Evolutionary conservation across 2,329 filamentous ascomycete genomes (phyloP).

Genomic region (Passalora sequoiae): DNA sequence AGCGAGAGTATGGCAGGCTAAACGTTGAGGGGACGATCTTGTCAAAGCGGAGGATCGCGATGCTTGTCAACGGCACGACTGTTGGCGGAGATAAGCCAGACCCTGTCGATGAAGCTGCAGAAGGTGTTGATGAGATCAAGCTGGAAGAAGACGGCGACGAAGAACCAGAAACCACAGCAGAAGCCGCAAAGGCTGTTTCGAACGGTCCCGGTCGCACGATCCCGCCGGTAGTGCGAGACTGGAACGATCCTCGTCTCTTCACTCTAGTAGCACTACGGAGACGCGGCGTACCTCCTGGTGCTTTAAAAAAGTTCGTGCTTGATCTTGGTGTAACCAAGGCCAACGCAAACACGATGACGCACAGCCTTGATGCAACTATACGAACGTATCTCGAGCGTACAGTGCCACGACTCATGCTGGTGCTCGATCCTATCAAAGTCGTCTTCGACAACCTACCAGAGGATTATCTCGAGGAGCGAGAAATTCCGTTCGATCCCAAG

Average conservation of each 20-base stretch:
- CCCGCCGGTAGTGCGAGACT: constrained; percentile 64
- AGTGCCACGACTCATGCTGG: constrained; percentile 82
- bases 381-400: constrained; percentile 81
- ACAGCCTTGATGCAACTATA: constrained; percentile 78
- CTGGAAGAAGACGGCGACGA: constrained; percentile 40
- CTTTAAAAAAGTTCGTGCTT: constrained; percentile 82
- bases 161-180: constrained; percentile 28
- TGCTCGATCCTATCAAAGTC: constrained; percentile 79
- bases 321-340: constrained; percentile 87
- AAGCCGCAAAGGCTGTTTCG: constrained; percentile 20
- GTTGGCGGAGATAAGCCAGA: constrained; percentile 26
- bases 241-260: constrained; percentile 88
- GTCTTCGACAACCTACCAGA: constrained; percentile 74
- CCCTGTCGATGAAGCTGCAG: constrained; percentile 26
- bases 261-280: constrained; percentile 79
- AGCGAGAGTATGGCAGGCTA: constrained; percentile 76
- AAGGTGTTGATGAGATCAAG: constrained; percentile 37
- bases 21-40: constrained; percentile 81
- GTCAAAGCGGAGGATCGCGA: constrained; percentile 77
- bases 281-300: constrained; percentile 79
- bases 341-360: constrained; percentile 70
- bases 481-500: constrained; percentile 77
- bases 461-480: constrained; percentile 59
- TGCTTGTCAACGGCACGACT: constrained; percentile 64
- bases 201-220: constrained; percentile 30